Evolutionary conservation across 768 basidiomycete genomes (phyloP), one percentile per base, ranked within the genome.

Genomic region (Panaeolus cyanescens): DNA sequence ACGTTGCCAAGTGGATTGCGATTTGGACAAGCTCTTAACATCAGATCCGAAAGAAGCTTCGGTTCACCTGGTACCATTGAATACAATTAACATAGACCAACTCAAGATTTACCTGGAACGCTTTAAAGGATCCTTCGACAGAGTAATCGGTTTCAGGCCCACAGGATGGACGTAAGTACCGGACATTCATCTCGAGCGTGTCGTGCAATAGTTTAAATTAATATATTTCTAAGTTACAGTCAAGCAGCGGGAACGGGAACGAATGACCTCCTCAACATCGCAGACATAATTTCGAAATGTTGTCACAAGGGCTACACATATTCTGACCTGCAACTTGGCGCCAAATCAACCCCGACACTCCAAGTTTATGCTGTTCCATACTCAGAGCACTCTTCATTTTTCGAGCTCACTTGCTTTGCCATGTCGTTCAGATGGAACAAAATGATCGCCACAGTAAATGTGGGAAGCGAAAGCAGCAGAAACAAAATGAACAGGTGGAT

Each of bases 361-460:
- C 89, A 90, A 75, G 77, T 97, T 40, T 93, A 89, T 68, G 91
- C 92, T 56, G 88, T 93, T 58, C 91, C 89, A 9, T 99, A 99
- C 71, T 98, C 95, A 5, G 97, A 99, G 71, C 96, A 99, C 72
- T 94, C 92, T 32, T 95, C 92, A 32, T 98, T 98, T 75, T 93
- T 92, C 67, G 96, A 99, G 74, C 80, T 96, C 64, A 96, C 95
- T 10, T 96, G 94, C 72, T 98, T 98, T 72, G 94, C 95, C 4
- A 83, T 98, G 75, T 94, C 92, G 19, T 80, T 95, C 40, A 85
- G 86, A 64, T 96, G 88, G 90, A 81, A 77, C 0, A 89, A 86
- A 71, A 96, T 99, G 83, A 96, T 99, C 67, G 92, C 97, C 9
- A 99, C 97, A 0, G 97, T 96, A 36, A 96, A 95, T 65, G 88